These are phyloP conservation scores for Curvularia spicifera DNA, from an alignment of 2,329 filamentous ascomycete genomes.

Conservation along the genomic window DNA sequence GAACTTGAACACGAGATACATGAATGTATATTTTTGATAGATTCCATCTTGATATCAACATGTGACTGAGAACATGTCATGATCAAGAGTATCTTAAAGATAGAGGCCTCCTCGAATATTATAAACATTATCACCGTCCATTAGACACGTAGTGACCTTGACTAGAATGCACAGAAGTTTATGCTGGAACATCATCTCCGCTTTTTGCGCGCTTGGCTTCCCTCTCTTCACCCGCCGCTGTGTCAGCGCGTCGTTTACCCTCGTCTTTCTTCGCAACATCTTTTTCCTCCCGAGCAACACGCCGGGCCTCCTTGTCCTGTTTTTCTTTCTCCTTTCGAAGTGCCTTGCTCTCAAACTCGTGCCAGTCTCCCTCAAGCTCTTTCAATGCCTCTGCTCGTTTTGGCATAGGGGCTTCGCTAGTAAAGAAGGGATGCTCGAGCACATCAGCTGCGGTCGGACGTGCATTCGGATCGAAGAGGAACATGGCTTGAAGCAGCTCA, in stretches of 20 bases:
- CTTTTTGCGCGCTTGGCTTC: slow-evolving; percentile 45
- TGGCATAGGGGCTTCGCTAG: slow-evolving; percentile 75
- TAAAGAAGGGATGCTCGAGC: slow-evolving; percentile 87
- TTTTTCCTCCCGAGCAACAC: slow-evolving; percentile 40
- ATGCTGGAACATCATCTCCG: slow-evolving; percentile 26
- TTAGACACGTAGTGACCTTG: background rate
- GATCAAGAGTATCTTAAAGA: background rate
- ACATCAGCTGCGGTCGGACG: slow-evolving; percentile 85
- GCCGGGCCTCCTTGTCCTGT: slow-evolving; percentile 62
- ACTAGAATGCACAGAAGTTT: background rate
- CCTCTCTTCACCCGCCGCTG: slow-evolving; percentile 35
- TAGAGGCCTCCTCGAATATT: background rate
- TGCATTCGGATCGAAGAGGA: slow-evolving; percentile 84
- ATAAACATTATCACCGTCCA: slow-evolving; percentile 6
- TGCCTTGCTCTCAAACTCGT: slow-evolving; percentile 97
- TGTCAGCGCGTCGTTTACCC: slow-evolving; percentile 45
- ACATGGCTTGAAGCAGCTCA: slow-evolving; percentile 82
- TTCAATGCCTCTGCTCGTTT: slow-evolving; percentile 83
- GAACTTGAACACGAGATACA: background rate
- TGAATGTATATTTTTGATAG: background rate
- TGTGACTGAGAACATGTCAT: background rate
- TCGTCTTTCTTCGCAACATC: slow-evolving; percentile 38
- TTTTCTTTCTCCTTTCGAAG: slow-evolving; percentile 87
- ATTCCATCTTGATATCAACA: background rate
- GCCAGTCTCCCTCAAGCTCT: slow-evolving; percentile 90